Evolutionary conservation across 2,329 filamentous ascomycete species (phyloP), one percentile per base, ranked within the genome.

Genomic region (Amylocarpus encephaloides): DNA sequence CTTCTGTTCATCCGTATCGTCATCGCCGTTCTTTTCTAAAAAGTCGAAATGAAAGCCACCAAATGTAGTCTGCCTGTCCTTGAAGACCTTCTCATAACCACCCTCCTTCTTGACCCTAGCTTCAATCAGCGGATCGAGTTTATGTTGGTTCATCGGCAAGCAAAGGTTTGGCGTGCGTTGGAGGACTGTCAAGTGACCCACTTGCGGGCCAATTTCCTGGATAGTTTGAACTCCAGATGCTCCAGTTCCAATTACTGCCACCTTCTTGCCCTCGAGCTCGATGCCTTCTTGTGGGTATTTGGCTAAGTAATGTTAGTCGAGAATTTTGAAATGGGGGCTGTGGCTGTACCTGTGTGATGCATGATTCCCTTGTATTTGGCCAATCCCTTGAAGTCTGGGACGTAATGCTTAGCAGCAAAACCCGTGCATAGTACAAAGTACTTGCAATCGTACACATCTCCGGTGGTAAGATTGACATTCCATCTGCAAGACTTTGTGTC

Each of bases 141-240:
- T 48, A 1, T 68, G 63, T 55, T 80, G 76, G 1, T 71, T 66
- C 76, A 84, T 82, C 0, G 81, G 81, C 0, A 83, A 60, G 11
- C 74, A 76, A 11, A 77, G 71, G 50, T 80, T 82, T 0, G 80
- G 77, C 1, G 76, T 82, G 15, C 80, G 70, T 52, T 82, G 73
- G 58, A 80, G 80, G 2, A 82, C 73, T 2, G 64, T 67, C 33
- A 70, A 49, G 16, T 66, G n/a, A 62, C 61, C 48, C 69, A 72
- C 3, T 67, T 70, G 9, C 64, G 68, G 15, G 58, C 66, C 39
- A 64, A 60, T 40, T 38, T 61, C 59, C 42, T 63, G 60, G 10
- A 57, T 56, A 7, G 45, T 51, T 48, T 62, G 59, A 2, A 64
- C 54, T 15, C 61, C 62, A 18, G 59, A 59, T 3, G 61, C 56